Evolutionary conservation across 306 rosid species (phyloP).

Genomic region (Vigna mungo): DNA sequence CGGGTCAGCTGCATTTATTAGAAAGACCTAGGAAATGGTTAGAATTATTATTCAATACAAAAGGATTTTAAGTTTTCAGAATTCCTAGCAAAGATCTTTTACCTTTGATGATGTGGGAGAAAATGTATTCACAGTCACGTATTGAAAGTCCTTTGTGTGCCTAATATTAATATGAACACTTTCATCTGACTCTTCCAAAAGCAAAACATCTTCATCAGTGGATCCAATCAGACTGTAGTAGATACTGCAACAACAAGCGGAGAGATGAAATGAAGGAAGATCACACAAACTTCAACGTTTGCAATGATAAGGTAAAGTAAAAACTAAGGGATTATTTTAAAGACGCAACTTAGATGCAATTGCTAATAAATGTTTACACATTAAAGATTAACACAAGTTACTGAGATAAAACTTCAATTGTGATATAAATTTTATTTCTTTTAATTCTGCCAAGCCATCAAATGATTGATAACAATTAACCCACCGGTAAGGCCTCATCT

Average conservation of each 20-base stretch:
- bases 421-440: background rate
- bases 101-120: conserved; percentile 82
- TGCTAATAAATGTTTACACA: background rate
- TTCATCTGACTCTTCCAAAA: conserved; percentile 81
- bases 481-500: conserved; percentile 79
- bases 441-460: background rate
- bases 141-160: conserved; percentile 84
- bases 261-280: conserved; percentile 18
- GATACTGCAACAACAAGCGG: conserved; percentile 54
- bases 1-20: conserved; percentile 94
- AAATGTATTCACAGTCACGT: conserved; percentile 75
- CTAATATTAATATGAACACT: conserved; percentile 63
- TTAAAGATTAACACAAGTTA: background rate
- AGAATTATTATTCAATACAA: conserved; percentile 45
- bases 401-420: background rate
- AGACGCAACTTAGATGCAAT: background rate
- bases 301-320: conserved; percentile 24
- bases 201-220: conserved; percentile 80
- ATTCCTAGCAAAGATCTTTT: conserved; percentile 42
- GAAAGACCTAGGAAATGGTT: conserved; percentile 81
- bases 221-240: conserved; percentile 90
- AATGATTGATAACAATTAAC: conserved; percentile 27
- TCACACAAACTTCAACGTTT: conserved; percentile 17
- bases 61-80: conserved; percentile 34
- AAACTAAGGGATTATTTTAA: conserved; percentile 1